Conservation (phyloP, 192 early-diverging fungal species). For the Backusella circina region DNA sequence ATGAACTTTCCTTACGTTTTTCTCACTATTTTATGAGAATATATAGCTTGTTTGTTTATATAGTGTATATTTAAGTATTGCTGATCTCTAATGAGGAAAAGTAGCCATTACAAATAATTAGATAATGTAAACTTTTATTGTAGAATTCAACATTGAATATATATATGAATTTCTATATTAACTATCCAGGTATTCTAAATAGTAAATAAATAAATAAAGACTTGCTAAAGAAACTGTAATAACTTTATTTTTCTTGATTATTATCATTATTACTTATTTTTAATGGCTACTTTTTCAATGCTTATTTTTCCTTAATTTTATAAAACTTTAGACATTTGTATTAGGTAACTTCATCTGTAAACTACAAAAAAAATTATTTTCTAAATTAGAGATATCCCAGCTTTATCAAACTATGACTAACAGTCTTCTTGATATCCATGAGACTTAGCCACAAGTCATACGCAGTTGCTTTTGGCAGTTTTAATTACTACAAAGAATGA, state of each 20-base stretch:
- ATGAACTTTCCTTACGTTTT: not conserved
- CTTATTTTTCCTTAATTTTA: not conserved
- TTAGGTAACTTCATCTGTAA: not conserved
- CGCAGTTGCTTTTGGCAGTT: not conserved
- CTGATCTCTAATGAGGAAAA: not conserved
- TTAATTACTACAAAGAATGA: not conserved
- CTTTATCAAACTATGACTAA: not conserved
- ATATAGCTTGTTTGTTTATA: not conserved
- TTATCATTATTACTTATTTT: not conserved
- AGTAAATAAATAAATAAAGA: not conserved
- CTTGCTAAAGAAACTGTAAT: not conserved
- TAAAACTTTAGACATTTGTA: not conserved
- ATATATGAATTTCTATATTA: not conserved
- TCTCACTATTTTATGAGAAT: not conserved
- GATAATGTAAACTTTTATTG: not conserved
- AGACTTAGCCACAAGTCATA: not conserved
- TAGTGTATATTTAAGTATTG: not conserved
- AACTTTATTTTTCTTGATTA: not conserved
- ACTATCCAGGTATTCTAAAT: not conserved
- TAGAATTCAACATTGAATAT: not conserved
- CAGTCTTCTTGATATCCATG: not conserved
- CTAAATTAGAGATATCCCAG: not conserved
- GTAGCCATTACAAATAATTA: not conserved
- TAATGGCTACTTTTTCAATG: not conserved
- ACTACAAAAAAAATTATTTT: not conserved